Percentiles rank a stretch among this genome's conserved stretches.
Conservation (phyloP, 352 stramenopile genomes). For the Elongisporangium prolatum region DNA sequence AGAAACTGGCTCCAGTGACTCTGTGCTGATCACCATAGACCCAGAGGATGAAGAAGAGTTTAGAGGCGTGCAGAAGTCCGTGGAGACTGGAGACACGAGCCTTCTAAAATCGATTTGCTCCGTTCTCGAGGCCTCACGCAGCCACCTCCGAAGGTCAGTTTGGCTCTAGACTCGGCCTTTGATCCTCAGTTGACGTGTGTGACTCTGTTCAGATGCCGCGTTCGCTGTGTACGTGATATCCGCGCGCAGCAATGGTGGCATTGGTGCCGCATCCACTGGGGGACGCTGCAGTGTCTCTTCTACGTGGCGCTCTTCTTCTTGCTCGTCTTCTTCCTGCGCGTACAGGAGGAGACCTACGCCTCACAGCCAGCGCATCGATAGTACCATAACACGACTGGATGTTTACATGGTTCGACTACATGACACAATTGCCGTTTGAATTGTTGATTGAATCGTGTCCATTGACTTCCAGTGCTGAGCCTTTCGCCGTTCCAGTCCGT, state of each 20-base stretch:
- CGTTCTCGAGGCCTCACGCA: background rate
- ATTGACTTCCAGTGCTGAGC: too few relatives aligned
- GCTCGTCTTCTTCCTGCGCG: conserved; percentile 55
- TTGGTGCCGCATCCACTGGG: conserved; percentile 52
- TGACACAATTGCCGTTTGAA: too few relatives aligned
- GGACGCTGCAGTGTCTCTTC: conserved; percentile 51
- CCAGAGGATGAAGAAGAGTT: background rate
- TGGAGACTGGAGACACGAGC: background rate
- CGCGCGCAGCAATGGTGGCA: conserved; percentile 31
- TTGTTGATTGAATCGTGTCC: too few relatives aligned
- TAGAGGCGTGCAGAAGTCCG: background rate
- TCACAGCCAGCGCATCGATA: background rate
- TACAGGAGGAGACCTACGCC: conserved; percentile 33
- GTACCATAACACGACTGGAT: background rate
- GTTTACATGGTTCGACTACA: too few relatives aligned
- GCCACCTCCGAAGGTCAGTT: background rate
- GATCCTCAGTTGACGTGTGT: too few relatives aligned
- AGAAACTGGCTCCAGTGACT: background rate
- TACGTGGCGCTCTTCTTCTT: conserved; percentile 58
- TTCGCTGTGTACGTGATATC: background rate
- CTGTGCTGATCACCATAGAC: background rate
- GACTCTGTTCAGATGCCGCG: background rate
- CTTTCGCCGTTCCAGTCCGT: background rate
- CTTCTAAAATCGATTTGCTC: background rate
- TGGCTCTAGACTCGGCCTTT: background rate